Percentiles rank a stretch among this genome's conserved stretches.
phyloP scores from a whole-genome alignment of 2,329 filamentous ascomycete genomes.

The Exophiala aquamarina region DNA sequence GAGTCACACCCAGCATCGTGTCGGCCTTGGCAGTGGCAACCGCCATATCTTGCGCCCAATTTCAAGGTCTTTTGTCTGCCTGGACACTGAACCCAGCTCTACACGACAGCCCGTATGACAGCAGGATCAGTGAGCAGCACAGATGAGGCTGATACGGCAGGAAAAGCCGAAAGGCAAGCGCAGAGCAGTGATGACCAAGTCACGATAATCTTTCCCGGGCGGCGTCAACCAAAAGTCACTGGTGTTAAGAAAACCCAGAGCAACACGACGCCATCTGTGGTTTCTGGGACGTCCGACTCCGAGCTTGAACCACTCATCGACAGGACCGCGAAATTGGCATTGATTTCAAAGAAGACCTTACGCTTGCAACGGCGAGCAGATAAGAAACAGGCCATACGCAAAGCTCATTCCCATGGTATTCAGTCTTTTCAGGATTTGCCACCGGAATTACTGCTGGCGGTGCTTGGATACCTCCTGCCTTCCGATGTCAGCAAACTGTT shows the following conservation, averaged over 20 bases:
- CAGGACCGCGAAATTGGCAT: slow-evolving; percentile 20
- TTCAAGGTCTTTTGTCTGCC: too few species aligned
- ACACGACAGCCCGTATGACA: too few species aligned
- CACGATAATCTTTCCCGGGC: not conserved
- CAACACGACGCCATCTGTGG: not conserved
- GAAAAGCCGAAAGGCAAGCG: too few species aligned
- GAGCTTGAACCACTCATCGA: slow-evolving; percentile 25
- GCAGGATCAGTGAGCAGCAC: too few species aligned
- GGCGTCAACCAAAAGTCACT: not conserved
- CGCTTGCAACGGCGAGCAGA: slow-evolving; percentile 19
- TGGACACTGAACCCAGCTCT: too few species aligned
- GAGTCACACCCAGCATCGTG: too few species aligned
- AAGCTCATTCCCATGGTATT: slow-evolving; percentile 16
- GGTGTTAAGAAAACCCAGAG: not conserved
- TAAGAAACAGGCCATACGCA: slow-evolving; percentile 20
- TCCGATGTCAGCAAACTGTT: slow-evolving; percentile 21
- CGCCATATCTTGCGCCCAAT: too few species aligned
- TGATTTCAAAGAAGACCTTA: slow-evolving; percentile 26
- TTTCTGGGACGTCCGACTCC: not conserved
- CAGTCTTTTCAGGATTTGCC: slow-evolving; percentile 25
- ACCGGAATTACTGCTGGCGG: slow-evolving; percentile 18
- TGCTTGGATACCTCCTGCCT: slow-evolving; percentile 21
- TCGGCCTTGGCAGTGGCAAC: too few species aligned
- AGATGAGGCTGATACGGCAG: too few species aligned
- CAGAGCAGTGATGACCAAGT: not conserved